A percentile compares a stretch with the other conserved stretches of the same genome.
These are phyloP conservation scores for Xenoacremonium recifei DNA, from an alignment of 2,329 filamentous ascomycete genomes.

Conservation along the genomic window DNA sequence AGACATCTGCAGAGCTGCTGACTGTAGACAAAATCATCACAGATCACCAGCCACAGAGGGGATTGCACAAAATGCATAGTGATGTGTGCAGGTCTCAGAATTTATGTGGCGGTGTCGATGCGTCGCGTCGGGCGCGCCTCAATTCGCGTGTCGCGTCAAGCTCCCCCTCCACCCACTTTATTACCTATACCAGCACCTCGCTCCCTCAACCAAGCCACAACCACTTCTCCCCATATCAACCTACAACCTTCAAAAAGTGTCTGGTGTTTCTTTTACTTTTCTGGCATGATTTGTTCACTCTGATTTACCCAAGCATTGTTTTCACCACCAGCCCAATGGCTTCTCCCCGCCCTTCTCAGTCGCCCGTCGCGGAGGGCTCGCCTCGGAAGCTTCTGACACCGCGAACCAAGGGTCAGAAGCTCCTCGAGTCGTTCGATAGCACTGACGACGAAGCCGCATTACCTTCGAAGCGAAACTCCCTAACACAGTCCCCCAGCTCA, in stretches of 20 bases:
- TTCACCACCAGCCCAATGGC: slow-evolving; percentile 39
- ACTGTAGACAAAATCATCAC: no score
- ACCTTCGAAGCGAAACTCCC: slow-evolving; percentile 11
- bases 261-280: neutral
- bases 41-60: neutral
- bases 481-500: slow-evolving; percentile 12
- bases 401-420: slow-evolving; percentile 52
- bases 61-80: no score
- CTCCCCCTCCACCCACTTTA: slow-evolving; percentile 26
- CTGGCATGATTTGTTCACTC: neutral
- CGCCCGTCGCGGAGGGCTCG: slow-evolving; percentile 41
- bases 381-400: slow-evolving; percentile 48
- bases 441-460: slow-evolving; percentile 46
- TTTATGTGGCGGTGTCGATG: slow-evolving; percentile 20
- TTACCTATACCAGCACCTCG: slow-evolving; percentile 6
- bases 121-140: slow-evolving; percentile 24
- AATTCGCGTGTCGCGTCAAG: slow-evolving; percentile 31
- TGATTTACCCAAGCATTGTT: slow-evolving; percentile 1
- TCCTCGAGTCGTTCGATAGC: slow-evolving; percentile 49
- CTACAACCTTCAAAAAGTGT: neutral
- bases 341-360: slow-evolving; percentile 44
- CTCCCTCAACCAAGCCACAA: slow-evolving; percentile 2
- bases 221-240: slow-evolving; percentile 10
- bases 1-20: no score
- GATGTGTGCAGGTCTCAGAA: neutral